Evolutionary conservation across 176 grass and related monocot genomes (phyloP), one percentile per base, ranked within the genome.

Genomic region (Dactylis glomerata): DNA sequence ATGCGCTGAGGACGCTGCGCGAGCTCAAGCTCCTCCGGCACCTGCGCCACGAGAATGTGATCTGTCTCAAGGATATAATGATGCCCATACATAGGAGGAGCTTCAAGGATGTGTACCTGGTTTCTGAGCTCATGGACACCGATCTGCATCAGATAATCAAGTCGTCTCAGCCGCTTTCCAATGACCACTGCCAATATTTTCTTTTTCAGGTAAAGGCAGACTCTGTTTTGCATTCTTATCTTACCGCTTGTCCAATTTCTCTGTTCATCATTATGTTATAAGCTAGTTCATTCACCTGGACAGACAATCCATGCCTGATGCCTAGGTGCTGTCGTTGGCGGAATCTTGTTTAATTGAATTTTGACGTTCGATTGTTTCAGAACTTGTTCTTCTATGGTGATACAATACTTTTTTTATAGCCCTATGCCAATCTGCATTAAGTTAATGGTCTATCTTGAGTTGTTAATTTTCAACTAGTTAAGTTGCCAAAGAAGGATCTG

Each of bases 161-260:
- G 42, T 92, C 91, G 6, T 73, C 76, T 33, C 76, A 82, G 16
- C 37, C 68, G 55, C 87, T 92, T 73, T 90, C 91, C 4, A 87
- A 78, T 82, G 87, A 92, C 12, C 87, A 92, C 67, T 92, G 91
- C 77, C 91, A 87, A 37, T 92, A 90, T 54, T 92, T 92, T 30
- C 91, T 90, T 58, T 90, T 92, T 73, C 91, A 92, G 87, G 91
- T 87, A 51, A 47, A 28, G 19, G 12, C 17, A 1, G 4, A 33
- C 15, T n/a, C 63, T 71, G 24, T 71, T 82, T 71, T 22, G 5
- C 6, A 19, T 44, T 76, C 24, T 65, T 36, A 30, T 5, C 49
- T 41, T 13, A 15, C 22, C 4, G 8, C 65, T 26, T 78, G 27
- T n/a, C n/a, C n/a, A n/a, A n/a, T 71, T 17, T 20, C 26, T 85